Conservation (phyloP, 2,329 filamentous ascomycete species). For the Diaporthe sp. region DNA sequence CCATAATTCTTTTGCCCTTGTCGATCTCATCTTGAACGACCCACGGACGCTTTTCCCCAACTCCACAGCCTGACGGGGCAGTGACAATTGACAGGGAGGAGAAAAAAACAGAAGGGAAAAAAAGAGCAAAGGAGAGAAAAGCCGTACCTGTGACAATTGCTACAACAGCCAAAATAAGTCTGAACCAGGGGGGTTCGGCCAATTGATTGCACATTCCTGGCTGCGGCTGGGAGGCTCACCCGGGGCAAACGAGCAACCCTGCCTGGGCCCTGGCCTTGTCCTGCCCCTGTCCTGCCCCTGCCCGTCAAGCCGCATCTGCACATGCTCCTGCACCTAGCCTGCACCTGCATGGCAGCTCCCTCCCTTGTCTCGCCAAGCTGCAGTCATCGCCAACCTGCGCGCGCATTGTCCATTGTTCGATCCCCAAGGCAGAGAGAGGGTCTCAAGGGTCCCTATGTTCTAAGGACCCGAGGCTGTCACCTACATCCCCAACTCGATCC, state of each 20-base stretch:
- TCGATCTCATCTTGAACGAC: conserved; percentile 31
- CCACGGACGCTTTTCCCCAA: conserved; percentile 14
- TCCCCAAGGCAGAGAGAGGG: not conserved
- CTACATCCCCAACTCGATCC: not conserved
- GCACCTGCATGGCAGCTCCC: conserved; percentile 29
- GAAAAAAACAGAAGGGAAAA: too few relatives aligned
- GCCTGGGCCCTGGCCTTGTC: not conserved
- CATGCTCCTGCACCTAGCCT: conserved; percentile 28
- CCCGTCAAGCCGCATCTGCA: conserved; percentile 22
- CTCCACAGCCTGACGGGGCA: not conserved
- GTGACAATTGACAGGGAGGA: not conserved
- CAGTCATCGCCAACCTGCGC: conserved; percentile 20
- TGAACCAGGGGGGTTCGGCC: not conserved
- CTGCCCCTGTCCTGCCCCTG: conserved; percentile 5
- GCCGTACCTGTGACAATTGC: not conserved
- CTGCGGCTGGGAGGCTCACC: not conserved
- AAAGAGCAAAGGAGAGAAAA: not conserved
- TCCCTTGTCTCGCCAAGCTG: conserved; percentile 32
- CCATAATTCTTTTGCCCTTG: conserved; percentile 20
- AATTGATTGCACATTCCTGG: conserved; percentile 7
- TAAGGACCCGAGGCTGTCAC: conserved; percentile 27
- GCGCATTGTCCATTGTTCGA: conserved; percentile 30
- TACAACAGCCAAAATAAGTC: not conserved
- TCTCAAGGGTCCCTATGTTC: conserved; percentile 12
- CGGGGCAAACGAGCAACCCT: not conserved